A percentile compares a stretch with the other conserved stretches of the same genome.
These are phyloP conservation scores for Vitis hybrid DNA, from an alignment of 177 flowering plant genomes.

Conservation along the genomic window DNA sequence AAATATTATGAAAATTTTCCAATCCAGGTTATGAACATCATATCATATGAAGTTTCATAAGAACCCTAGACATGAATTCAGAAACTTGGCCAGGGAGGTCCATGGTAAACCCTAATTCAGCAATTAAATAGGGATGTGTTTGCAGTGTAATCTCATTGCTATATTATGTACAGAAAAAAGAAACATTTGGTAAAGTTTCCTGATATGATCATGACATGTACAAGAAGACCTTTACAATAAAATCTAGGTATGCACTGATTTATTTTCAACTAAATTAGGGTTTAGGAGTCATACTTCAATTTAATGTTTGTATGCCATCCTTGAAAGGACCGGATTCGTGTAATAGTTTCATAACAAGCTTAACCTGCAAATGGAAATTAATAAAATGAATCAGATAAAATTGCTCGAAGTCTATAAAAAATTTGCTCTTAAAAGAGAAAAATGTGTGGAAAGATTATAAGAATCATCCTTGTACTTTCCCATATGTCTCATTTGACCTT, in stretches of 20 bases:
- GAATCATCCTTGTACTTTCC: neutral
- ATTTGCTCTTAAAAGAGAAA: too few relatives aligned
- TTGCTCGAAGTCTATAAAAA: too few relatives aligned
- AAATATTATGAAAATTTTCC: too few relatives aligned
- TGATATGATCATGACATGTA: neutral
- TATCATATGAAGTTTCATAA: too few relatives aligned
- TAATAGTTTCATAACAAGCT: conserved; percentile 64
- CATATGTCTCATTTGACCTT: neutral
- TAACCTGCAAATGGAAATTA: conserved; percentile 48
- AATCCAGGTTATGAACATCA: too few relatives aligned
- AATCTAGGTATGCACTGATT: too few relatives aligned
- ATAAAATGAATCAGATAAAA: neutral
- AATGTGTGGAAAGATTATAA: too few relatives aligned
- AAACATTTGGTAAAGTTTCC: neutral
- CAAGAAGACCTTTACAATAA: neutral
- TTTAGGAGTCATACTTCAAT: neutral
- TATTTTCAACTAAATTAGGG: neutral
- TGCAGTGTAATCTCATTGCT: neutral
- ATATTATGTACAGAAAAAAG: neutral
- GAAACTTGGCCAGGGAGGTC: neutral
- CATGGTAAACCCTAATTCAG: too few relatives aligned
- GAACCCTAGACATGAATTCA: neutral
- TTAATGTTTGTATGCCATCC: conserved; percentile 39
- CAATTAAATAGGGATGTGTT: neutral
- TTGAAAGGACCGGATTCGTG: conserved; percentile 88